Base-by-base conservation (phyloP, 2,329 filamentous ascomycete genomes). In the Apiospora sp. region DNA sequence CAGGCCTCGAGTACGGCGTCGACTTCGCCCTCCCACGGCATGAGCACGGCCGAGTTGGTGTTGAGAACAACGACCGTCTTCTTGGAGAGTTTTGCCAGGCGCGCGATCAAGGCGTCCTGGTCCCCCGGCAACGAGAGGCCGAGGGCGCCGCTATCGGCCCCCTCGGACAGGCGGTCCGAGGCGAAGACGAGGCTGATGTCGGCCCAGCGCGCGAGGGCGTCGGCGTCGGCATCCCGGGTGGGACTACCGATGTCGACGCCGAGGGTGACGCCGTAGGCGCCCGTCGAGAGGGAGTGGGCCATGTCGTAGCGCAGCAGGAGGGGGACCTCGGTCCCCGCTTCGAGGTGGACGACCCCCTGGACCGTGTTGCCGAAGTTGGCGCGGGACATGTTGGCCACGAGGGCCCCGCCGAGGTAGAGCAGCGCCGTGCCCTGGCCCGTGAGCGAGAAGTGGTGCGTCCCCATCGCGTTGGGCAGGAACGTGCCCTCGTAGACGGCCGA, bases 1-100 rank as follows among this genome's bases (percentile, higher is more conserved):
- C 88, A 87, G 44, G 88, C 89, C 79, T 86, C 91, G 6, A 92
- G 77, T 48, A 92, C 87, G 22, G 89, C 90, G 7, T 88, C 90
- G 41, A 92, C 85, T 78, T 8, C 0, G 7, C 7, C 22, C 8
- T n/a, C 46, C 46, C 46, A 49, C 19, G 46, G 46, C 46, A 69
- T 73, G 41, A 72, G 68, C 12, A 72, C 49, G 37, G 71, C 72
- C 27, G 68, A 68, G 61, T 74, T 74, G 8, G 72, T 71, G 37
- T 74, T 74, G 41, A 74, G 58, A 16, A 72, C 68, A 2, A 74
- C 68, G 37, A 72, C 41, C 14, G 71, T 74, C 27, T n/a, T 68
- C 27, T 69, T 41, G 8, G 68, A 68, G 2, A 61, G 4, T 6
- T 46, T 43, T 3, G 71, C 14, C 0, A 74, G 61, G 19, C 71